A percentile compares a stretch with the other conserved stretches of the same genome.
Conservation (phyloP, 768 basidiomycete genomes). For the Boletus insuetus region DNA sequence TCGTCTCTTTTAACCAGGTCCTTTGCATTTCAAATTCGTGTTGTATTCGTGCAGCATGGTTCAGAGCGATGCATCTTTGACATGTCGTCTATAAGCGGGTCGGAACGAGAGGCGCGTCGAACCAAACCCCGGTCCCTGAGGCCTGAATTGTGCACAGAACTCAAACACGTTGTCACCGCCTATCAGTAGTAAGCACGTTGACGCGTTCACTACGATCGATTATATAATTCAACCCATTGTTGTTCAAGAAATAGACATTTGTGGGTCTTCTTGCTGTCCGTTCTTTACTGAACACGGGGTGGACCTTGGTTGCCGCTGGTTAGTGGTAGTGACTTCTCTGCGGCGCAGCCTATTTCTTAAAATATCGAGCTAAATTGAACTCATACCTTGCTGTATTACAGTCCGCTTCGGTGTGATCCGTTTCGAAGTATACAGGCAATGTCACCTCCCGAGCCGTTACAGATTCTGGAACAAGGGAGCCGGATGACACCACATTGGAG, state of each 20-base stretch:
- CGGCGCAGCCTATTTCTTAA: conserved; percentile 1
- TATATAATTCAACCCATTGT: neutral
- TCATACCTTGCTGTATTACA: conserved; percentile 18
- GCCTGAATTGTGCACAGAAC: neutral
- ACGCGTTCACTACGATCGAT: neutral
- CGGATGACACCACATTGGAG: neutral
- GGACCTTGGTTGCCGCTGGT: neutral
- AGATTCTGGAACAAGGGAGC: conserved; percentile 6
- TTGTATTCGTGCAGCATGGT: conserved; percentile 1
- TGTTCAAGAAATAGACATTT: neutral
- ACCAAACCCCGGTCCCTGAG: neutral
- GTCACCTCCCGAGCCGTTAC: conserved; percentile 4
- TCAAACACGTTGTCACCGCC: conserved; percentile 2
- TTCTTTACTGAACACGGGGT: neutral
- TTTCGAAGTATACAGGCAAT: neutral
- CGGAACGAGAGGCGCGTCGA: neutral
- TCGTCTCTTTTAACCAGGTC: neutral
- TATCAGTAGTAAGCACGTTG: neutral
- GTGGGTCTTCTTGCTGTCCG: neutral
- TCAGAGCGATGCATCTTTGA: conserved; percentile 3
- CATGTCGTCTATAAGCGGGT: neutral
- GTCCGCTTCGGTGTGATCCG: conserved; percentile 6
- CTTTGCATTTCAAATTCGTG: conserved; percentile 1
- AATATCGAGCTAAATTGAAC: neutral
- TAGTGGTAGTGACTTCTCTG: neutral